A percentile compares a stretch with the other conserved stretches of the same genome.
These are phyloP conservation scores for Eucalyptus tenuipes DNA, from an alignment of 345 rosid genomes.

Conservation along the genomic window DNA sequence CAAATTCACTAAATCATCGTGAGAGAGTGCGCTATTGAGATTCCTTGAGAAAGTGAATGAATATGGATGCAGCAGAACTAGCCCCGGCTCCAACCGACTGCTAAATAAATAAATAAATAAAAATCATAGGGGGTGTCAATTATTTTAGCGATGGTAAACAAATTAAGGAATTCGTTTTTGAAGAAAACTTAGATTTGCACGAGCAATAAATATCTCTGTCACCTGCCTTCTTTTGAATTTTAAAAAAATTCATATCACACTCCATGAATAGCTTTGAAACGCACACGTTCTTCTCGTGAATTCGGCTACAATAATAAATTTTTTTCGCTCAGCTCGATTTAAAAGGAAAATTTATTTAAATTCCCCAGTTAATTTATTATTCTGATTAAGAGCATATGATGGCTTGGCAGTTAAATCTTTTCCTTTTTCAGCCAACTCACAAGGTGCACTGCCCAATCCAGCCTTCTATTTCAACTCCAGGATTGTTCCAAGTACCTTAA, in stretches of 20 bases:
- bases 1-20: fast-evolving
- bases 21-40: background rate
- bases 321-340: background rate
- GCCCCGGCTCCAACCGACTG: background rate
- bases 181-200: background rate
- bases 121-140: background rate
- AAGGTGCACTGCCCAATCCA: background rate
- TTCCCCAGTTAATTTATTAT: background rate
- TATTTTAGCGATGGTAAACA: background rate
- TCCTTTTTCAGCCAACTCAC: background rate
- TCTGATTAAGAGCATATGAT: background rate
- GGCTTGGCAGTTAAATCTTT: background rate
- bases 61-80: background rate
- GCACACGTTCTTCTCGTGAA: background rate
- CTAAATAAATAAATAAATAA: background rate
- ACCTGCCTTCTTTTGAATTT: background rate
- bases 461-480: background rate
- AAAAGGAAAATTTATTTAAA: background rate
- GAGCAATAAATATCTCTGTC: background rate
- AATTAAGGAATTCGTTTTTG: background rate
- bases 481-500: background rate
- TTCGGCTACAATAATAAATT: background rate
- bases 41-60: background rate
- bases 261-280: background rate
- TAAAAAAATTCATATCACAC: background rate